A percentile compares a stretch with the other conserved stretches of the same genome.
Evolutionary conservation across 345 rosid genomes (phyloP).

Genomic region (Zanthoxylum bungeanum): DNA sequence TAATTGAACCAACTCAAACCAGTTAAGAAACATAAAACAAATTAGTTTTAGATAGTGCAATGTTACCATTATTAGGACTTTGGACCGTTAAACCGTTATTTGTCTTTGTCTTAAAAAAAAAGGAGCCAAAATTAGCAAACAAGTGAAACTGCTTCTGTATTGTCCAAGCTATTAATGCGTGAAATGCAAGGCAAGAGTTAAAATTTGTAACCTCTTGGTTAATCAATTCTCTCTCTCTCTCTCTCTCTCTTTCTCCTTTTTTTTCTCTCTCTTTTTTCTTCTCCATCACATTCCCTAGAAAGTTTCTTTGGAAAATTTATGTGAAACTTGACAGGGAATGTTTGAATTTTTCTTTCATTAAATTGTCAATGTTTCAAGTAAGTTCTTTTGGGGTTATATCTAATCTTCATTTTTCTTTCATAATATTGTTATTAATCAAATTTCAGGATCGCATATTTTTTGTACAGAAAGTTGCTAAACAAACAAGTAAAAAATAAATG

Average conservation of each 20-base stretch:
- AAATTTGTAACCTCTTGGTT: not conserved
- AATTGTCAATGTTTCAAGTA: not conserved
- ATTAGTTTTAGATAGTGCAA: no score
- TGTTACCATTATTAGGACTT: no score
- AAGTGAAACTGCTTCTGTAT: conserved; percentile 1
- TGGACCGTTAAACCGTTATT: conserved; percentile 8
- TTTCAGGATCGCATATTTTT: not conserved
- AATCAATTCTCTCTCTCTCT: not conserved
- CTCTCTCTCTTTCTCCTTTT: no score
- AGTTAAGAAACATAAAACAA: no score
- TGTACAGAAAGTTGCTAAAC: not conserved
- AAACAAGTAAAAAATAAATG: no score
- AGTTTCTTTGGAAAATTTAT: conserved; percentile 18
- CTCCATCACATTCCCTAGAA: conserved; percentile 24
- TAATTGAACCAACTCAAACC: no score
- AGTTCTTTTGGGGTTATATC: not conserved
- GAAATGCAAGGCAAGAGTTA: conserved; percentile 13
- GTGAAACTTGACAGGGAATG: conserved; percentile 42
- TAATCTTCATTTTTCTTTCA: not conserved
- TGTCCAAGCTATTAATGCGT: conserved; percentile 31
- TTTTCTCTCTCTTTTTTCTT: not conserved
- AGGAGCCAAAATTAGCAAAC: conserved; percentile 9
- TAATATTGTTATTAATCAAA: not conserved
- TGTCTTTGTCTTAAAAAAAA: no score
- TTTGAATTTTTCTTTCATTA: not conserved